Conservation (phyloP, 257 asterid species). For the Rubia yunnanensis region DNA sequence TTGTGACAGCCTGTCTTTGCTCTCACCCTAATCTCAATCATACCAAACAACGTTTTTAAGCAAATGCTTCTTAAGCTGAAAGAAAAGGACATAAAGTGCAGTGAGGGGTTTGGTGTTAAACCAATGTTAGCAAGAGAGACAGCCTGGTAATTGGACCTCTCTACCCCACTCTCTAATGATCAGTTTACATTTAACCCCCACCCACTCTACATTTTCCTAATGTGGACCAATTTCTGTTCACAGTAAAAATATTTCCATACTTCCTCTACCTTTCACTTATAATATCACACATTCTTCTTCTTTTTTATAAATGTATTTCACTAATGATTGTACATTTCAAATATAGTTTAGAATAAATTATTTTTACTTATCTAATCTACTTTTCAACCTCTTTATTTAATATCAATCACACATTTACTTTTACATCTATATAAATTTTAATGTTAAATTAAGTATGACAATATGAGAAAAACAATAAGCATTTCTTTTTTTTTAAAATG, state of each 20-base stretch:
- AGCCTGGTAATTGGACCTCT: conserved; percentile 49
- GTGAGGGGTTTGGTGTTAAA: conserved; percentile 23
- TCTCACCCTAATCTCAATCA: conserved; percentile 23
- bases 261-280: no score
- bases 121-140: conserved; percentile 26
- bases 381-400: no score
- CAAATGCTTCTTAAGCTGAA: conserved; percentile 39
- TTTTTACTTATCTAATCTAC: no score
- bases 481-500: no score
- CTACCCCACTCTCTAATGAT: conserved; percentile 17
- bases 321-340: no score
- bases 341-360: no score
- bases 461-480: no score
- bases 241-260: conserved; percentile 8
- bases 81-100: conserved; percentile 55
- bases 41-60: conserved; percentile 30
- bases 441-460: no score
- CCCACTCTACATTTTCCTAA: conserved; percentile 32
- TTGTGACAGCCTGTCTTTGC: conserved; percentile 19
- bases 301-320: no score
- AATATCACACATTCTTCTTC: no score
- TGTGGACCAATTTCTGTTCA: conserved; percentile 38
- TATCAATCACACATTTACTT: no score
- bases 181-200: conserved; percentile 31
- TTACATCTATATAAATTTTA: no score